Evolutionary conservation across 148 eudicot species (phyloP), one percentile per base, ranked within the genome.

Genomic region (Fallopia convolvulus): DNA sequence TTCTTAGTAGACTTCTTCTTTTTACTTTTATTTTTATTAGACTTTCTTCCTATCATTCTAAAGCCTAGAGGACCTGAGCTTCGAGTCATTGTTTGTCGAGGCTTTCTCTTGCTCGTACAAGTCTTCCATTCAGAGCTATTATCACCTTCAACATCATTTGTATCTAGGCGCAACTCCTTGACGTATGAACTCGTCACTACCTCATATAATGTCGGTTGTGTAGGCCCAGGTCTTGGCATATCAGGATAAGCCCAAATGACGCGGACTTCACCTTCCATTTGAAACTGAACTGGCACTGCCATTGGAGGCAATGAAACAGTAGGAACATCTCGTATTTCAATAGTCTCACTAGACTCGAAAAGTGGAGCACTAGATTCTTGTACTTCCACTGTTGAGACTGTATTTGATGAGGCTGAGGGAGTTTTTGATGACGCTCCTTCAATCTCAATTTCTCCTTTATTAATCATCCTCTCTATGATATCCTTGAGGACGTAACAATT

Each of bases 11-110:
- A 8, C 68, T 30, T 61, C 26, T 61, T 26, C 30, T 26, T 26
- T 26, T 26, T 26, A 47, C 7, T 55, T 6, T 61, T 61, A 10
- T 11, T 21, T 13, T 61, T 61, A 2, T 61, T 39, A 2, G 68
- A 26, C 10, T 55, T 55, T n/a, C 61, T n/a, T 1, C 61, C 26
- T 15, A 55, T 55, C 61, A 55, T 55, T 55, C 9, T 55, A 20
- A n/a, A 55, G 7, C 61, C 10, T 20, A 10, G 26, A 55, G 61
- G 26, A 5, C 9, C 47, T 44, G 47, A 44, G 47, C 39, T 44
- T 44, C 11, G 47, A 44, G 47, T 44, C 11, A 44, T 44, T 44
- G 47, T 44, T 44, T 44, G 1, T 44, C 11, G 90, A 79, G 78
- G 74, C 50, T 49, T 44, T 44, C 8, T 44, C 10, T 44, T 44